phyloP scores from a whole-genome alignment of 805 yeast species.

The Candida cerambycidarum region DNA sequence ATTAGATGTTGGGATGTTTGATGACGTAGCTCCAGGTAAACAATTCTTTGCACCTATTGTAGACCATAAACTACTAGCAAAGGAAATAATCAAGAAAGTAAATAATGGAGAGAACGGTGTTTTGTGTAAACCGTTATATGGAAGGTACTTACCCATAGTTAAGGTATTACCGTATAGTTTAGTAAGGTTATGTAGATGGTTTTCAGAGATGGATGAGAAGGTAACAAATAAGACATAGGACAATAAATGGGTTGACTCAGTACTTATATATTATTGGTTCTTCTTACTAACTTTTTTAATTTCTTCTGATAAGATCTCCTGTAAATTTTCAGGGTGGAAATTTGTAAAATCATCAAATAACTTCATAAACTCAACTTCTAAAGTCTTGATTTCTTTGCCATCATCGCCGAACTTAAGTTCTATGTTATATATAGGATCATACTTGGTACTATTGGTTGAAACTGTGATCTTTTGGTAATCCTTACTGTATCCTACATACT shows the following conservation, averaged over 20 bases:
- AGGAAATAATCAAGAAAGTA: constrained; percentile 29
- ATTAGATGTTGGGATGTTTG: constrained; percentile 48
- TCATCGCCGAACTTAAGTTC: constrained; percentile 26
- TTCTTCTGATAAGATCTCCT: constrained; percentile 24
- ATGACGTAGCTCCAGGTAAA: constrained; percentile 41
- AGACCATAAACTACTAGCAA: constrained; percentile 37
- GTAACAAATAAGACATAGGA: too few species aligned
- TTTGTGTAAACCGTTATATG: constrained; percentile 47
- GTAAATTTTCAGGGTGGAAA: constrained; percentile 26
- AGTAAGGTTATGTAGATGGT: constrained; percentile 35
- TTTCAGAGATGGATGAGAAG: constrained; percentile 39
- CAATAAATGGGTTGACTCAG: too few species aligned
- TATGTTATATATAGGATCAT: constrained; percentile 46
- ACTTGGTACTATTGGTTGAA: constrained; percentile 41
- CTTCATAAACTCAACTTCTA: constrained; percentile 35
- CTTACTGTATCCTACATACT: constrained; percentile 43
- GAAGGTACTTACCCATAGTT: constrained; percentile 43
- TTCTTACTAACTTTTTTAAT: constrained; percentile 15
- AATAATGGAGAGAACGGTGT: constrained; percentile 42
- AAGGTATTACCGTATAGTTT: constrained; percentile 41
- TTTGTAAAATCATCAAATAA: constrained; percentile 50
- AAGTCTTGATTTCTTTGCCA: constrained; percentile 10
- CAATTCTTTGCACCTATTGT: constrained; percentile 50
- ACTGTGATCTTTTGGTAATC: constrained; percentile 36
- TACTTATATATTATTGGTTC: constrained; percentile 12